Conservation (phyloP, 495 filamentous ascomycete species). For the Tuber borchii region DNA sequence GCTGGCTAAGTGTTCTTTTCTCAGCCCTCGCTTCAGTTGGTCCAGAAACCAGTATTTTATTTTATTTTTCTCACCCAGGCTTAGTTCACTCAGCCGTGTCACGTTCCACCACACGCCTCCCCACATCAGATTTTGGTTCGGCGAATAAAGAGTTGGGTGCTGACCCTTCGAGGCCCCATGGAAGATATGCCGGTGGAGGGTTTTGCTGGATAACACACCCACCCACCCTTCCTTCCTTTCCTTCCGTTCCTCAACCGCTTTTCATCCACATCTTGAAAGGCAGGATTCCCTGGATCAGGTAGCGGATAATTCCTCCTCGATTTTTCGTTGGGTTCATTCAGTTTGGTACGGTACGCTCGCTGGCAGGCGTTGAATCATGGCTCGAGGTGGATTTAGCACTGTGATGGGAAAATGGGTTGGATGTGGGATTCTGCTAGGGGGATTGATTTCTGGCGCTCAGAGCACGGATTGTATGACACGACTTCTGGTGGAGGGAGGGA, state of each 20-base stretch:
- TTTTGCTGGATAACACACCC: not conserved
- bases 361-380: slow-evolving; percentile 5
- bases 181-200: not conserved
- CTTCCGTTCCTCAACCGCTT: not conserved
- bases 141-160: not conserved
- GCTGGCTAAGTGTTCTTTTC: not conserved
- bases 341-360: not conserved
- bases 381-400: not conserved
- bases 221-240: not conserved
- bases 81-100: not conserved
- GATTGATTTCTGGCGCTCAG: not conserved
- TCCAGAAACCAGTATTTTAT: not conserved
- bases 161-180: not conserved
- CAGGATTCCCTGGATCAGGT: not conserved
- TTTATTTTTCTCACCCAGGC: not conserved
- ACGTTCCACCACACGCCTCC: not conserved
- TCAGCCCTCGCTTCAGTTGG: not conserved
- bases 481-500: not conserved
- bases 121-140: not conserved
- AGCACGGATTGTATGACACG: not conserved
- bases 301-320: not conserved
- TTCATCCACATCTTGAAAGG: not conserved
- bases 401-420: not conserved
- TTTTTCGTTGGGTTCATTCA: not conserved
- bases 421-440: not conserved